Percentiles rank a stretch among this genome's conserved stretches.
These are phyloP conservation scores for Favolaschia claudopus DNA, from an alignment of 768 basidiomycete species.

Conservation along the genomic window DNA sequence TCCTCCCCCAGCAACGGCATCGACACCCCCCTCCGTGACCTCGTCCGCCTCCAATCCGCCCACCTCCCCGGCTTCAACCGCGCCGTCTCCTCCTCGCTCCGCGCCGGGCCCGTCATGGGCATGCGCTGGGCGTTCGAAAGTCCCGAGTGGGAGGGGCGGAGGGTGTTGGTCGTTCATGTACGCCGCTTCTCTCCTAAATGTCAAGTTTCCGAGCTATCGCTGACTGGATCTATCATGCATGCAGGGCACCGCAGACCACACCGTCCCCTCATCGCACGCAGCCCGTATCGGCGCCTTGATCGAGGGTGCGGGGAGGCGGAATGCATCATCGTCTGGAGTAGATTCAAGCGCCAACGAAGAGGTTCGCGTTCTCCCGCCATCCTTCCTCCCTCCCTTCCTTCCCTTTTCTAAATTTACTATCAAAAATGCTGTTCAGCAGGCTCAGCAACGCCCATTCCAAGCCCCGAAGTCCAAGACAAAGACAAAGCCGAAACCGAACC, in stretches of 20 bases:
- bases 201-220: neutral
- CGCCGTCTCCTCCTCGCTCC: constrained; percentile 78
- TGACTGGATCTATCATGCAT: too few species aligned
- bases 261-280: constrained; percentile 64
- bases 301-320: too few species aligned
- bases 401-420: too few species aligned
- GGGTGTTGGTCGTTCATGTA: constrained; percentile 73
- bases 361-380: neutral
- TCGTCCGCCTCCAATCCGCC: constrained; percentile 80
- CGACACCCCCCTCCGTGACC: constrained; percentile 44
- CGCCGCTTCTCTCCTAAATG: constrained; percentile 25
- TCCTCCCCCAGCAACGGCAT: neutral
- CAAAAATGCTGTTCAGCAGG: too few species aligned
- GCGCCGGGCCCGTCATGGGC: constrained; percentile 76
- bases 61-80: constrained; percentile 78
- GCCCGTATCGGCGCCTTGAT: constrained; percentile 42
- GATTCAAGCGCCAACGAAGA: too few species aligned
- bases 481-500: too few species aligned
- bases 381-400: neutral
- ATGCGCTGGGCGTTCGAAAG: constrained; percentile 60
- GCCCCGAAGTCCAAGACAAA: too few species aligned
- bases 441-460: too few species aligned
- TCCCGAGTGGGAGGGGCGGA: constrained; percentile 53
- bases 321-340: too few species aligned
- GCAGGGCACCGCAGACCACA: constrained; percentile 66